phyloP scores from a whole-genome alignment of 352 stramenopile genomes.

The Pythium sp. region DNA sequence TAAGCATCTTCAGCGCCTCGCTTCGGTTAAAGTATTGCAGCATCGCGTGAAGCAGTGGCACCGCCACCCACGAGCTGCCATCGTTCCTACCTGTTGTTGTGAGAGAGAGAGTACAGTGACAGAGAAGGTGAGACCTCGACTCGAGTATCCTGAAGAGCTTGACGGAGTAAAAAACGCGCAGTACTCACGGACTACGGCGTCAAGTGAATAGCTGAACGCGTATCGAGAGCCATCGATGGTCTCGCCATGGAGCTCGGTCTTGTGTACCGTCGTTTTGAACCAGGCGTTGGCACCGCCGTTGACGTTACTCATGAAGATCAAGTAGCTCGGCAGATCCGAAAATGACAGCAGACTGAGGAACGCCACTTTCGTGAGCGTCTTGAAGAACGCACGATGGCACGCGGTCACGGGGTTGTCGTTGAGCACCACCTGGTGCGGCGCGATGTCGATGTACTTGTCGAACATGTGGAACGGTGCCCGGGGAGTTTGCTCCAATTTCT shows the following conservation, averaged over 20 bases:
- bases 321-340: conserved; percentile 24
- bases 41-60: conserved; percentile 29
- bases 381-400: conserved; percentile 41
- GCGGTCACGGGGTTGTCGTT: conserved; percentile 29
- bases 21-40: conserved; percentile 20
- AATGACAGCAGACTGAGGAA: conserved; percentile 26
- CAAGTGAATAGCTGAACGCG: conserved; percentile 22
- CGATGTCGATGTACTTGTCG: conserved; percentile 27
- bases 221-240: conserved; percentile 20
- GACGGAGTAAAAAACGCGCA: background rate
- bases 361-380: conserved; percentile 28
- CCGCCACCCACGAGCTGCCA: conserved; percentile 28
- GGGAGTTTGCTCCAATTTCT: conserved; percentile 20
- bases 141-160: background rate
- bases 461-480: conserved; percentile 26
- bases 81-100: conserved; percentile 26
- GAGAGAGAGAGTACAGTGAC: background rate
- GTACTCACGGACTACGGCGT: conserved; percentile 18
- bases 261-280: conserved; percentile 24
- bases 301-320: conserved; percentile 35
- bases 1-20: conserved; percentile 19
- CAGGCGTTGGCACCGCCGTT: conserved; percentile 29
- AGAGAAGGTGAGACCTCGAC: background rate
- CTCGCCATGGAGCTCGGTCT: conserved; percentile 24
- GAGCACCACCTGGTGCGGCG: conserved; percentile 16